phyloP scores from a whole-genome alignment of 169 alveolate species.

The Eimeria praecox region DNA sequence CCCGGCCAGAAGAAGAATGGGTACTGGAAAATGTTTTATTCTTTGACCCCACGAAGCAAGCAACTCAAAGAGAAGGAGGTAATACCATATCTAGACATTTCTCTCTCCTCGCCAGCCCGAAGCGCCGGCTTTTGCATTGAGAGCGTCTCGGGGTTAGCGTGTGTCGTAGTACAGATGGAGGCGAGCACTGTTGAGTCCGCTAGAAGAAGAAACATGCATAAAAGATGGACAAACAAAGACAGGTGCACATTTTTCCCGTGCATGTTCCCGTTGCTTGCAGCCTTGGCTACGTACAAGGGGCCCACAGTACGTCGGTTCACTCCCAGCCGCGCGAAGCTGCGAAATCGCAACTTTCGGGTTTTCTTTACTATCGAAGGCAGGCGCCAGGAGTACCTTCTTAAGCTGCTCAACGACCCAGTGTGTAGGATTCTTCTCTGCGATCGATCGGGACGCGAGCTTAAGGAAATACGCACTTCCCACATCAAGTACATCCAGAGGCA shows the following conservation, averaged over 20 bases:
- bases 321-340: conserved; percentile 80
- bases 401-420: conserved; percentile 68
- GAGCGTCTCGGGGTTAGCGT: too few species aligned
- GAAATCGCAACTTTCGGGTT: conserved; percentile 76
- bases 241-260: not conserved
- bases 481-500: conserved; percentile 59
- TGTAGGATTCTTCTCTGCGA: conserved; percentile 72
- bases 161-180: too few species aligned
- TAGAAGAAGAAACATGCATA: too few species aligned
- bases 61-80: conserved; percentile 17
- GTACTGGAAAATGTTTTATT: conserved; percentile 65
- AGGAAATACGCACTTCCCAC: conserved; percentile 71
- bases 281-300: conserved; percentile 29
- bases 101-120: not conserved
- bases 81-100: not conserved
- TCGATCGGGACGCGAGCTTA: conserved; percentile 62
- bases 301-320: conserved; percentile 78
- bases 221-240: not conserved
- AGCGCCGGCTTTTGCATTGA: not conserved
- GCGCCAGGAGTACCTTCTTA: conserved; percentile 58
- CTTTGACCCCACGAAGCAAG: conserved; percentile 59
- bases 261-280: conserved; percentile 32
- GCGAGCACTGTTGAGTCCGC: too few species aligned
- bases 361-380: conserved; percentile 15
- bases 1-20: conserved; percentile 63